Conservation (phyloP, 2,329 filamentous ascomycete species). For the Didymella segeticola region DNA sequence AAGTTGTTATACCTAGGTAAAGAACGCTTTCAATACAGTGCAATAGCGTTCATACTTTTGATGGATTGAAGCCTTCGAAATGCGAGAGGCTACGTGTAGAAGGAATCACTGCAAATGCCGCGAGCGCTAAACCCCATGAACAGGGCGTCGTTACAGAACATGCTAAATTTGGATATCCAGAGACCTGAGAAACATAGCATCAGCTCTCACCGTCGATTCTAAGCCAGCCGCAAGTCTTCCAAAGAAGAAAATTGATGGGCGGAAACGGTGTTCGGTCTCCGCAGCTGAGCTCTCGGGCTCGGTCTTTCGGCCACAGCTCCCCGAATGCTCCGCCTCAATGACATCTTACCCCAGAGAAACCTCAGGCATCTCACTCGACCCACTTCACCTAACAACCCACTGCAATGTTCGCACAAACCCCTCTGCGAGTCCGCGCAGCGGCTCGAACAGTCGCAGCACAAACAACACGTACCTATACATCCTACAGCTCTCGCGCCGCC, state of each 20-base stretch:
- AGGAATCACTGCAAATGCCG: no score
- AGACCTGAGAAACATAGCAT: no score
- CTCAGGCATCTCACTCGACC: conserved; percentile 11
- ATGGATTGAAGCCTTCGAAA: no score
- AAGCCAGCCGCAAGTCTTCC: no score
- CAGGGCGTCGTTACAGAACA: no score
- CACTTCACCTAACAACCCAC: conserved; percentile 1
- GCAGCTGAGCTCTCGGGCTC: neutral
- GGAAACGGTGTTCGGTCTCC: neutral
- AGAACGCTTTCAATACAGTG: no score
- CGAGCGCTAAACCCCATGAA: no score
- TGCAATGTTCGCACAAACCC: conserved; percentile 14
- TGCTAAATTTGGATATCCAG: no score
- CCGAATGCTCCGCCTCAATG: conserved; percentile 16
- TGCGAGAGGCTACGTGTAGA: no score
- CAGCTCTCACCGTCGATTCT: no score
- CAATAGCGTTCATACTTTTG: no score
- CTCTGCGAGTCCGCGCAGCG: conserved; percentile 4
- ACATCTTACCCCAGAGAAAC: conserved; percentile 15
- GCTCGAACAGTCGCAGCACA: conserved; percentile 14
- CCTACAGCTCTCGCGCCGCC: conserved; percentile 24
- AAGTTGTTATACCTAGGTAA: no score
- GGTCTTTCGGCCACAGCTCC: neutral
- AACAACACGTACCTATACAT: conserved; percentile 21
- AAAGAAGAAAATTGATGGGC: neutral